Conservation (phyloP, 495 filamentous ascomycete species). For the Penicillium alfredii region DNA sequence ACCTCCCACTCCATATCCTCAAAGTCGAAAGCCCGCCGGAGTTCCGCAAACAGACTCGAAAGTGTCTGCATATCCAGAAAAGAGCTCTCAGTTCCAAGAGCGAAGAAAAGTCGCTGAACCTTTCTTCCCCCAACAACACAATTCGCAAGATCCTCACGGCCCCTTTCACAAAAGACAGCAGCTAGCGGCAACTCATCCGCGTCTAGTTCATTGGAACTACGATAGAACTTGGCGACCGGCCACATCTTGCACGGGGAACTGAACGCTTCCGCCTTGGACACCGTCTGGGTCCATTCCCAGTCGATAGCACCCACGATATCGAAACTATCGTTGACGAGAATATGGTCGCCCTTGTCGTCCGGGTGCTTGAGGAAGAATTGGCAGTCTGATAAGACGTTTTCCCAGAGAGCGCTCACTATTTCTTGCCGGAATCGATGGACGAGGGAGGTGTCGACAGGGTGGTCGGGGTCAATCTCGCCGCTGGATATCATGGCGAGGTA, state of each 20-base stretch:
- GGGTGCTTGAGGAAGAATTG: slow-evolving; percentile 35
- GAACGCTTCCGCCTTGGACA: slow-evolving; percentile 24
- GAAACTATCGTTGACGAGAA: slow-evolving; percentile 32
- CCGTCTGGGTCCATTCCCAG: slow-evolving; percentile 30
- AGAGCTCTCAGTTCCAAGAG: slow-evolving; percentile 4
- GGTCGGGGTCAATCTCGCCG: slow-evolving; percentile 6
- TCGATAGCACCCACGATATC: slow-evolving; percentile 36
- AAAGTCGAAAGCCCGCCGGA: slow-evolving; percentile 1
- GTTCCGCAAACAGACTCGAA: not conserved
- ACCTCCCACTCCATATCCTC: slow-evolving; percentile 2
- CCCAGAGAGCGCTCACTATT: slow-evolving; percentile 2
- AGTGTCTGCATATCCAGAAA: slow-evolving; percentile 5
- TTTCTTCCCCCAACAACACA: slow-evolving; percentile 2
- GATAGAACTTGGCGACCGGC: slow-evolving; percentile 29
- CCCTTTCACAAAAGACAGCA: slow-evolving; percentile 18
- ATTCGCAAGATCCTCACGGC: slow-evolving; percentile 11
- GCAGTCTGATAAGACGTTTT: not conserved
- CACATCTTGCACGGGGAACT: slow-evolving; percentile 30
- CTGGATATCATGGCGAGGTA: slow-evolving; percentile 5
- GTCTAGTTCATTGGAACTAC: slow-evolving; percentile 25
- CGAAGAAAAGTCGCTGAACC: slow-evolving; percentile 3
- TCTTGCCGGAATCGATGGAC: slow-evolving; percentile 24
- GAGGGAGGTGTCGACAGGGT: slow-evolving; percentile 20
- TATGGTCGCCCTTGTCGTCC: slow-evolving; percentile 39
- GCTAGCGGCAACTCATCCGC: slow-evolving; percentile 26